Evolutionary conservation across 768 basidiomycete species (phyloP), one percentile per base, ranked within the genome.

Genomic region (Lentinula boryana): DNA sequence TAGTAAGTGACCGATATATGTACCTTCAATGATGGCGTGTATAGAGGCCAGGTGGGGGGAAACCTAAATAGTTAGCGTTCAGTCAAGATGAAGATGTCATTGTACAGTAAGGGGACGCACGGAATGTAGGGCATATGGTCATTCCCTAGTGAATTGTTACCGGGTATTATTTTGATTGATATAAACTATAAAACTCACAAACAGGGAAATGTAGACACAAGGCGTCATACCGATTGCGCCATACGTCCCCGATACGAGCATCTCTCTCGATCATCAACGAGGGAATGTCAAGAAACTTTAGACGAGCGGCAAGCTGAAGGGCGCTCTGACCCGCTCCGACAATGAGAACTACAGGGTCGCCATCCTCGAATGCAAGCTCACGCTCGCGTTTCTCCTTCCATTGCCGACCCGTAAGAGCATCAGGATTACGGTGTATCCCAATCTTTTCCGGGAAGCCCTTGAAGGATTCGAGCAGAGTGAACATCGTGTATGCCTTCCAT

Each of bases 311-410:
- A 3, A 84, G 68, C 43, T 79, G 82, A 31, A 93, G 71, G 1
- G 88, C 90, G 62, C 79, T 82, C 58, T 90, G 89, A 0, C 87
- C 87, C 0, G 79, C 87, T 10, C 87, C 85, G n/a, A 88, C 72
- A 23, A 89, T 63, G 66, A 68, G 10, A 66, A 69, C 55, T 60
- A 55, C 65, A 40, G 67, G 67, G 15, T 69, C 68, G 27, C 70
- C 70, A 23, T 63, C 66, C 2, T 31, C 46, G 23, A 60, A 53
- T 3, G 35, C 46, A 51, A 50, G 10, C 36, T 60, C 59, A 23
- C 27, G 32, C n/a, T 60, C 50, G 15, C 59, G 48, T 13, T 27
- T 32, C 49, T 60, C 40, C 9, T 15, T 31, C 59, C 59, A 60
- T n/a, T 49, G 49, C n/a, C 41, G 40, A 13, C 57, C 57, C 7